Evolutionary conservation across 2,329 filamentous ascomycete genomes (phyloP).

Genomic region (Pseudogymnoascus sp.): DNA sequence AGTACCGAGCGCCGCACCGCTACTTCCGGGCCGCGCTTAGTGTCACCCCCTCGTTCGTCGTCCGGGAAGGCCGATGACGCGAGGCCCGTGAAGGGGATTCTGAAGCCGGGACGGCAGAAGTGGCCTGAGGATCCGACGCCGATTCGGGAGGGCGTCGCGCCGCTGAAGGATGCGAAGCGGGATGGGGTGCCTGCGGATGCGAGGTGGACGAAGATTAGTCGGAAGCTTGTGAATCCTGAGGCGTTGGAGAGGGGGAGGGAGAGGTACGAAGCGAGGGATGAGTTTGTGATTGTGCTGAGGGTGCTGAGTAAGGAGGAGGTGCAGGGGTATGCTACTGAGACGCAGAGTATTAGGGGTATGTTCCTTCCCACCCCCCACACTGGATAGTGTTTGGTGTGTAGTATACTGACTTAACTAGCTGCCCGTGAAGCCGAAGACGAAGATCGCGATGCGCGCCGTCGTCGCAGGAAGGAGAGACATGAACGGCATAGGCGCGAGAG

Average conservation of each 20-base stretch:
- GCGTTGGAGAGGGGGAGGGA: slow-evolving; percentile 81
- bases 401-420: slow-evolving; percentile 11
- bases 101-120: slow-evolving; percentile 71
- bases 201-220: slow-evolving; percentile 88
- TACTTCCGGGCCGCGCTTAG: slow-evolving; percentile 42
- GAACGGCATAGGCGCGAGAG: slow-evolving; percentile 27
- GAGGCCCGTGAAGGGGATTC: slow-evolving; percentile 71
- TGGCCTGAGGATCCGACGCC: slow-evolving; percentile 84
- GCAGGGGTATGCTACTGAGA: slow-evolving; percentile 74
- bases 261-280: slow-evolving; percentile 82
- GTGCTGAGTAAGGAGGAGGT: slow-evolving; percentile 87
- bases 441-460: slow-evolving; percentile 18
- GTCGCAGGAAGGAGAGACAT: slow-evolving; percentile 25
- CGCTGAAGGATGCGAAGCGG: slow-evolving; percentile 79
- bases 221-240: slow-evolving; percentile 80
- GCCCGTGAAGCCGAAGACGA: slow-evolving; percentile 26
- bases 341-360: slow-evolving; percentile 71
- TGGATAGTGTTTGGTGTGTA: background rate
- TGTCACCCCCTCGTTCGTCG: slow-evolving; percentile 56
- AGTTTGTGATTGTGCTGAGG: slow-evolving; percentile 86
- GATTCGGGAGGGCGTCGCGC: slow-evolving; percentile 81
- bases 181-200: slow-evolving; percentile 70
- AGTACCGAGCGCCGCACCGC: background rate
- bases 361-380: slow-evolving; percentile 10
- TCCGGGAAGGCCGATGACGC: slow-evolving; percentile 47